Base-by-base conservation (phyloP, 768 basidiomycete genomes). In the Cystofilobasidium capitatum region DNA sequence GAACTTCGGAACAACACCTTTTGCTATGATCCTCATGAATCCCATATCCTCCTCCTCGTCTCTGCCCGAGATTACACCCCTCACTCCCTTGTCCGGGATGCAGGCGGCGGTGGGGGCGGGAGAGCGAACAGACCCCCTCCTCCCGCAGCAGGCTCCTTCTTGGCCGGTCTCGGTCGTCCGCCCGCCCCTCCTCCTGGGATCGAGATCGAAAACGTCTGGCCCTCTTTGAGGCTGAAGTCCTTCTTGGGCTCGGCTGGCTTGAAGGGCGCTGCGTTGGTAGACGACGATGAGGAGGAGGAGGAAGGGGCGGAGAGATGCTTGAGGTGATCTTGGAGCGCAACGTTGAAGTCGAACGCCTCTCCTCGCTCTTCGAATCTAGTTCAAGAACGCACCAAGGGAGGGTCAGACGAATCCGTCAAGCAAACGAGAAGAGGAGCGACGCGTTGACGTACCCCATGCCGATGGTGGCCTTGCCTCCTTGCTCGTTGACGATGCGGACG, bases 161-260 rank as follows among this genome's bases (percentile, higher is more conserved):
- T 55, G 2, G 51, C 29, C 3, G 51, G 51, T 31, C 51, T 26
- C 20, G 51, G 29, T 12, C 51, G 51, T 26, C 29, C 31, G 31
- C 51, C 29, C 4, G 29, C 26, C 8, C 29, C 40, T 7, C 65
- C 65, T 14, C 91, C 91, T 9, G 92, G 93, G 68, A 96, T 89
- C 39, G 84, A 74, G 69, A 97, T 94, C 6, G 87, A 86, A 76
- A 97, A 93, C 0, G 92, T 96, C 76, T 97, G 89, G 12, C 92
- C 92, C 72, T 91, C 90, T 76, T 94, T 96, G 72, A 97, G 78
- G 44, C 88, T 88, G 77, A 91, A 96, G 72, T 97, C 92, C 77
- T 90, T 89, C 62, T 69, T 69, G 2, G 58, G 62, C 65, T 88
- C 71, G 71, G 86, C 83, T 12, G 88, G 85, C n/a, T 88, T 86